A percentile compares a stretch with the other conserved stretches of the same genome.
phyloP scores from a whole-genome alignment of 1,284 basidiomycete species.

The Moesziomyces globuligerus region DNA sequence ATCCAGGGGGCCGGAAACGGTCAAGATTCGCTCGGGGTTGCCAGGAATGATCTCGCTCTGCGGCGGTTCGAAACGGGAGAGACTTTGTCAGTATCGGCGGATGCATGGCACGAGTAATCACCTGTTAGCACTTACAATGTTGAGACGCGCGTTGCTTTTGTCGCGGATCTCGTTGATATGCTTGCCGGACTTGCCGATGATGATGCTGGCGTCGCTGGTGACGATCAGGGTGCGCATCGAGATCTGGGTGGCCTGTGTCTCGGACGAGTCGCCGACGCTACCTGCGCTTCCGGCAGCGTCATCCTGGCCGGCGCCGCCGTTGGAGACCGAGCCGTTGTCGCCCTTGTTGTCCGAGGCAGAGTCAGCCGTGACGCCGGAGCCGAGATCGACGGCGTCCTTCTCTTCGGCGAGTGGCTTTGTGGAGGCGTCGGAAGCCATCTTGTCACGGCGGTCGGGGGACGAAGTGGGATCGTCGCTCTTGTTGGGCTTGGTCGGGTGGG shows the following conservation, averaged over 20 bases:
- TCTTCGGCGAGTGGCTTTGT: slow-evolving; percentile 38
- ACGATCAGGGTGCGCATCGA: slow-evolving; percentile 78
- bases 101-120: too few species aligned
- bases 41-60: slow-evolving; percentile 71
- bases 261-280: slow-evolving; percentile 41
- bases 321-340: slow-evolving; percentile 30
- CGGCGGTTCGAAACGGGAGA: background rate
- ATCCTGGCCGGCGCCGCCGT: slow-evolving; percentile 35
- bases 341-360: slow-evolving; percentile 36
- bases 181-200: slow-evolving; percentile 94
- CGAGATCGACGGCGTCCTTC: slow-evolving; percentile 54
- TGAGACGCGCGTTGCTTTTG: slow-evolving; percentile 87
- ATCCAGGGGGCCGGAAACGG: slow-evolving; percentile 95
- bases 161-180: slow-evolving; percentile 99
- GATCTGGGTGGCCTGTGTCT: slow-evolving; percentile 53
- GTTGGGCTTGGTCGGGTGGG: slow-evolving; percentile 10
- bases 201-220: slow-evolving; percentile 98
- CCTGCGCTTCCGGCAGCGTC: slow-evolving; percentile 27
- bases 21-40: slow-evolving; percentile 97
- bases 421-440: slow-evolving; percentile 42
- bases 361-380: slow-evolving; percentile 34
- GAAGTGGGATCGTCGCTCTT: slow-evolving; percentile 12
- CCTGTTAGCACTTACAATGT: slow-evolving; percentile 65
- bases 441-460: slow-evolving; percentile 10
- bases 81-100: too few species aligned